Evolutionary conservation across 225 moss, liverwort and hornwort genomes (phyloP).

Genomic region (Polytrichum formosum): DNA sequence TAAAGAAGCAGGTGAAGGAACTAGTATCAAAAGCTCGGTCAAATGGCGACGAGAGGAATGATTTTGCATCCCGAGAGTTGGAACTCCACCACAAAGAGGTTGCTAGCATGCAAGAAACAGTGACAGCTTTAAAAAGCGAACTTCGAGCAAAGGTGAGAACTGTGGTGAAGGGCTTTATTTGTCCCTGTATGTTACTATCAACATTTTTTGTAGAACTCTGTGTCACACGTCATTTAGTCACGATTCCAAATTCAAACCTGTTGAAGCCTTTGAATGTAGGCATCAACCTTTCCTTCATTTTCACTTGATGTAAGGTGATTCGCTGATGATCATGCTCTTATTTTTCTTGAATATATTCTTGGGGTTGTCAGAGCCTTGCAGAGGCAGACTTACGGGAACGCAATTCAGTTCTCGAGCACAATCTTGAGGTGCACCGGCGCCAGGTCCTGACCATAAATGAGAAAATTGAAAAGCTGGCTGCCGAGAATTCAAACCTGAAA

Average conservation of each 20-base stretch:
- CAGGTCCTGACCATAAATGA: constrained; percentile 38
- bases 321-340: no score
- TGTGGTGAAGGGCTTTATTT: not conserved
- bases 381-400: constrained; percentile 64
- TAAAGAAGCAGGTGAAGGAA: constrained; percentile 44
- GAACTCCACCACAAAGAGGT: constrained; percentile 54
- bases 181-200: not conserved
- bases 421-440: constrained; percentile 54
- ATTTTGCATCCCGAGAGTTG: constrained; percentile 29
- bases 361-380: constrained; percentile 29
- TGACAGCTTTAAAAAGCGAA: constrained; percentile 59
- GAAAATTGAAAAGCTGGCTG: constrained; percentile 31
- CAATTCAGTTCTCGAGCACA: constrained; percentile 66
- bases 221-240: no score
- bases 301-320: no score
- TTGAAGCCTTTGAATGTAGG: no score
- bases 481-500: constrained; percentile 44
- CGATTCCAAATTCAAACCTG: no score
- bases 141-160: constrained; percentile 48
- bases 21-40: constrained; percentile 34
- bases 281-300: no score
- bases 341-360: not conserved
- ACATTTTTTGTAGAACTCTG: no score
- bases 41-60: constrained; percentile 31
- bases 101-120: constrained; percentile 58